Evolutionary conservation across 345 rosid species (phyloP).

Genomic region (Lumnitzera littorea): DNA sequence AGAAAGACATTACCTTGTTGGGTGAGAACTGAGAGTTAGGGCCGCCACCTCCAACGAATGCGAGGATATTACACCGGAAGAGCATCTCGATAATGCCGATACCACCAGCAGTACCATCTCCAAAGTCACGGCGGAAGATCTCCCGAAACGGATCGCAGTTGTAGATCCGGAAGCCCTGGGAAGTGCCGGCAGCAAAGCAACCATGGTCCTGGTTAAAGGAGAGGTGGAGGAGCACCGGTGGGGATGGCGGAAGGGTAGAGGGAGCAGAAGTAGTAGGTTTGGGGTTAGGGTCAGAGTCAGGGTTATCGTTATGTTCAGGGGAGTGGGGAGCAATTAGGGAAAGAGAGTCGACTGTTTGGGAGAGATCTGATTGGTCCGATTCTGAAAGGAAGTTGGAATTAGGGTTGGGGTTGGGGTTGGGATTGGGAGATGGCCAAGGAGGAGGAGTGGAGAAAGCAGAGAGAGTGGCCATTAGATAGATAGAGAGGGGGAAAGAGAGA

Average conservation of each 20-base stretch:
- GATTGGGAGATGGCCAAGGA: slow-evolving; percentile 36
- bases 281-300: slow-evolving; percentile 9
- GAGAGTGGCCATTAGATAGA: slow-evolving; percentile 56
- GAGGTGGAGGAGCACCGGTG: slow-evolving; percentile 49
- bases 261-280: slow-evolving; percentile 10
- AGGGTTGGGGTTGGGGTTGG: slow-evolving; percentile 11
- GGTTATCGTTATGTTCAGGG: slow-evolving; percentile 8
- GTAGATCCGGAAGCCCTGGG: slow-evolving; percentile 85
- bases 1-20: slow-evolving; percentile 35
- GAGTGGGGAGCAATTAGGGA: slow-evolving; percentile 28
- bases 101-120: slow-evolving; percentile 38
- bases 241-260: slow-evolving; percentile 13
- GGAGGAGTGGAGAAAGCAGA: slow-evolving; percentile 49
- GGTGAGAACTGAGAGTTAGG: slow-evolving; percentile 76
- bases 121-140: slow-evolving; percentile 89
- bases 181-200: slow-evolving; percentile 87
- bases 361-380: slow-evolving; percentile 11
- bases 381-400: slow-evolving; percentile 6
- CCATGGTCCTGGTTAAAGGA: slow-evolving; percentile 86
- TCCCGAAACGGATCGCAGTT: slow-evolving; percentile 94
- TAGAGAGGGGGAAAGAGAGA: not conserved
- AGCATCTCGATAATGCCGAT: slow-evolving; percentile 82
- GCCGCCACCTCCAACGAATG: slow-evolving; percentile 92
- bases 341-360: slow-evolving; percentile 43
- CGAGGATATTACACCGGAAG: slow-evolving; percentile 84